Conservation (phyloP, 352 stramenopile species). For the Globisporangium takayamanum region DNA sequence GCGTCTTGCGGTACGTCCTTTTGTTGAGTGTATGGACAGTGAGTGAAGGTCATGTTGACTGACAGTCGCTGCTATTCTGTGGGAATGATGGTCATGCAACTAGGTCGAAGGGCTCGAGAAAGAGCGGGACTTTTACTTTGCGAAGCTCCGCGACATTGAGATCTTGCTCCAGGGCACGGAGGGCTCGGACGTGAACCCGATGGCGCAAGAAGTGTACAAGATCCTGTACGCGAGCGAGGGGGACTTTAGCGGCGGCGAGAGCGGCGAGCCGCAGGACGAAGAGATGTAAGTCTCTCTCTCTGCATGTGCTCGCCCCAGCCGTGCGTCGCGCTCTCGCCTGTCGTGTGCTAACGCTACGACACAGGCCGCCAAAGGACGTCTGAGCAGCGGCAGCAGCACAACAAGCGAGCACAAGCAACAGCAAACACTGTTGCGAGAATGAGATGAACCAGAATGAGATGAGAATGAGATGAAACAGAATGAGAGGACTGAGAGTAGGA, state of each 20-base stretch:
- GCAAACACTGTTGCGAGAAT: no score
- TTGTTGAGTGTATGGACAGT: background rate
- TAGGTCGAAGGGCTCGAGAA: slow-evolving; percentile 88
- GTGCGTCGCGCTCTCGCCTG: background rate
- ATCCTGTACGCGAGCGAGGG: slow-evolving; percentile 81
- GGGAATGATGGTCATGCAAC: background rate
- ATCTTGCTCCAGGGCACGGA: slow-evolving; percentile 88
- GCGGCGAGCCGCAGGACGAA: slow-evolving; percentile 44
- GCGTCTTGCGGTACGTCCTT: slow-evolving; percentile 48
- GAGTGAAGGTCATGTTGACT: background rate
- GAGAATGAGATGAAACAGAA: no score
- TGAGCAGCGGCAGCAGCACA: no score
- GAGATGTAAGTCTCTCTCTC: slow-evolving; percentile 26
- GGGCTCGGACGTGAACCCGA: slow-evolving; percentile 42
- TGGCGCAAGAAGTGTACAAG: slow-evolving; percentile 77
- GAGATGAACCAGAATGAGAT: no score
- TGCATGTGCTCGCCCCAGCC: background rate
- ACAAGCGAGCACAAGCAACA: no score
- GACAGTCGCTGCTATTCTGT: background rate
- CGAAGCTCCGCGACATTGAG: slow-evolving; percentile 98
- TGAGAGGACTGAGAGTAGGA: no score
- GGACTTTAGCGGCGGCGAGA: slow-evolving; percentile 32
- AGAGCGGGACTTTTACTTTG: slow-evolving; percentile 99
- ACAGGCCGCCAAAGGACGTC: no score
- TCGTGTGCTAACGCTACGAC: no score